phyloP scores from a whole-genome alignment of 202 grass and related monocot species.

The Musa balbisiana region DNA sequence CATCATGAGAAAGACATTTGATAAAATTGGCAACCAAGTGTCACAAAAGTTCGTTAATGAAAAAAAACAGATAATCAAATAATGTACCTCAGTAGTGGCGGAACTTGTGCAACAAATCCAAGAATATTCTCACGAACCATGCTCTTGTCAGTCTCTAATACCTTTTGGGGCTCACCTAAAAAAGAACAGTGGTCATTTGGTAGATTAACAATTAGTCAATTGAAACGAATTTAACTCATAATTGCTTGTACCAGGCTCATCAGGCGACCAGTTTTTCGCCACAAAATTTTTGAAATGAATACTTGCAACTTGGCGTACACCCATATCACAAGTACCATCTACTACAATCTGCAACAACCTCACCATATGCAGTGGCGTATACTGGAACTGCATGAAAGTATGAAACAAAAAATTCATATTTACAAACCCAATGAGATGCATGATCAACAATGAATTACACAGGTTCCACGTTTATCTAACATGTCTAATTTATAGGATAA shows the following conservation, averaged over 20 bases:
- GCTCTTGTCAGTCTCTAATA: conserved; percentile 72
- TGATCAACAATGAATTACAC: neutral
- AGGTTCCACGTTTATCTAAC: too few relatives aligned
- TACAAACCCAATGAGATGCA: neutral
- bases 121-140: conserved; percentile 85
- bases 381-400: conserved; percentile 60
- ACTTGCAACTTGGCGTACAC: conserved; percentile 81
- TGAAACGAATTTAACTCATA: neutral
- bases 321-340: conserved; percentile 70
- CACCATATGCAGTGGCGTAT: conserved; percentile 66
- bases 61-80: neutral
- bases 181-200: conserved; percentile 6
- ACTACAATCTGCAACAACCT: conserved; percentile 86
- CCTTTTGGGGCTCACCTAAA: conserved; percentile 46
- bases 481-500: too few relatives aligned
- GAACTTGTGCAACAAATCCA: conserved; percentile 86
- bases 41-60: neutral
- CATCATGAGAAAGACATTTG: neutral
- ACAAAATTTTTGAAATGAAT: conserved; percentile 99
- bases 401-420: neutral
- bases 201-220: conserved; percentile 7
- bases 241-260: conserved; percentile 43
- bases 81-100: conserved; percentile 73
- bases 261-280: conserved; percentile 84
- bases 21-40: too few relatives aligned